Evolutionary conservation across 768 basidiomycete species (phyloP).

Genomic region (Rhodotorula diobovata): DNA sequence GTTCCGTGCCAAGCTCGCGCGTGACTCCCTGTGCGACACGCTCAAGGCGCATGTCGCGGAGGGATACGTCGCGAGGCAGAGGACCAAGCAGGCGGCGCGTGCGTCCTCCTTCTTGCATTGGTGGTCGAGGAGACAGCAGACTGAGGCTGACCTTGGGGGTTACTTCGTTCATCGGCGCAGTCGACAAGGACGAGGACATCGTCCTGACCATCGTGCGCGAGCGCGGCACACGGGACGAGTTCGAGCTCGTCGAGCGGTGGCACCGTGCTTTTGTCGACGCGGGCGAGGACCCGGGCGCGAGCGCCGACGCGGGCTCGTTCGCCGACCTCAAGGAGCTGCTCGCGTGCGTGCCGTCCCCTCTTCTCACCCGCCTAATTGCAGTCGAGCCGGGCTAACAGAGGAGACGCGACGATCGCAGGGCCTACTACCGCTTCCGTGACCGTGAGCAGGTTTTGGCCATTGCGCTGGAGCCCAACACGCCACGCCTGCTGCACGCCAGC

Average conservation of each 20-base stretch:
- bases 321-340: slow-evolving; percentile 31
- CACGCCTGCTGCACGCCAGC: slow-evolving; percentile 12
- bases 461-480: slow-evolving; percentile 27
- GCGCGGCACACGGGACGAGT: slow-evolving; percentile 6
- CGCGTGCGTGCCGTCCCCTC: slow-evolving; percentile 15
- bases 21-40: slow-evolving; percentile 10
- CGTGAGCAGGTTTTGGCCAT: slow-evolving; percentile 33
- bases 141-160: background rate
- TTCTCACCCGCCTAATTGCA: background rate
- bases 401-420: slow-evolving; percentile 1
- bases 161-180: no score
- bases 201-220: slow-evolving; percentile 34
- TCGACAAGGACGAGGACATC: slow-evolving; percentile 28
- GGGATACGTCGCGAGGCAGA: slow-evolving; percentile 21
- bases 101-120: background rate
- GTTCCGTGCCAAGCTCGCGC: slow-evolving; percentile 23
- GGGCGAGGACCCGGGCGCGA: background rate
- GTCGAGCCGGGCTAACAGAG: no score
- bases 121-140: background rate
- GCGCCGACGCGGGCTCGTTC: background rate
- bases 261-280: slow-evolving; percentile 5
- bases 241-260: slow-evolving; percentile 21
- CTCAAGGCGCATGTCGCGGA: slow-evolving; percentile 26
- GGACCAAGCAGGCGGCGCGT: slow-evolving; percentile 23
- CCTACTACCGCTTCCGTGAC: slow-evolving; percentile 34